Evolutionary conservation across 1,284 basidiomycete species (phyloP).

Genomic region (Lignosus rhinocerotis): DNA sequence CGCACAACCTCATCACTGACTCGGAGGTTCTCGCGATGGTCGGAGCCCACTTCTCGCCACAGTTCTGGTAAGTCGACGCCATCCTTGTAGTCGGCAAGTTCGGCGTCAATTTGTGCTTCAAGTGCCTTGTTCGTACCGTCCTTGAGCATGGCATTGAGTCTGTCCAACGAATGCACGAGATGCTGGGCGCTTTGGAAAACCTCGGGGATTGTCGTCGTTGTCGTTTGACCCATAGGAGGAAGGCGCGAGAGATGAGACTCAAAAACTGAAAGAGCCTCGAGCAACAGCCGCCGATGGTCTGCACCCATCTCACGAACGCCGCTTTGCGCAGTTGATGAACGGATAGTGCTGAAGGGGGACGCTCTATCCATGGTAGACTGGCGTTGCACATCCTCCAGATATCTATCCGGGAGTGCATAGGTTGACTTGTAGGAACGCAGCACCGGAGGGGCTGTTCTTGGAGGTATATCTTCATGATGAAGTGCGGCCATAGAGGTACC

Average conservation of each 20-base stretch:
- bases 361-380: slow-evolving; percentile 22
- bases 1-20: slow-evolving; percentile 76
- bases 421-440: slow-evolving; percentile 37
- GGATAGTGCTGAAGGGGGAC: slow-evolving; percentile 26
- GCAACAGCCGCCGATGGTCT: slow-evolving; percentile 68
- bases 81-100: slow-evolving; percentile 50
- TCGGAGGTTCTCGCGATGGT: slow-evolving; percentile 68
- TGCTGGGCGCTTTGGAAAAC: slow-evolving; percentile 58
- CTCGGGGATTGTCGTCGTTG: slow-evolving; percentile 47
- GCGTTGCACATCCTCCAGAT: slow-evolving; percentile 13
- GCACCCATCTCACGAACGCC: slow-evolving; percentile 32
- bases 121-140: slow-evolving; percentile 55
- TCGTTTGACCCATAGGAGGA: slow-evolving; percentile 43
- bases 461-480: slow-evolving; percentile 33
- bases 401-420: slow-evolving; percentile 28
- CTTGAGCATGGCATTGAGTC: slow-evolving; percentile 61
- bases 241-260: slow-evolving; percentile 61
- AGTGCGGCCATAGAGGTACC: slow-evolving; percentile 54
- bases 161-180: slow-evolving; percentile 64
- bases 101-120: slow-evolving; percentile 71
- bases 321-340: slow-evolving; percentile 22
- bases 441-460: slow-evolving; percentile 38
- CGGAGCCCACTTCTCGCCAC: slow-evolving; percentile 66
- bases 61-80: slow-evolving; percentile 50
- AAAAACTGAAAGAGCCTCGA: slow-evolving; percentile 69